These are phyloP conservation scores for Escallonia rubra DNA, from an alignment of 129 eudicot species.

Conservation along the genomic window DNA sequence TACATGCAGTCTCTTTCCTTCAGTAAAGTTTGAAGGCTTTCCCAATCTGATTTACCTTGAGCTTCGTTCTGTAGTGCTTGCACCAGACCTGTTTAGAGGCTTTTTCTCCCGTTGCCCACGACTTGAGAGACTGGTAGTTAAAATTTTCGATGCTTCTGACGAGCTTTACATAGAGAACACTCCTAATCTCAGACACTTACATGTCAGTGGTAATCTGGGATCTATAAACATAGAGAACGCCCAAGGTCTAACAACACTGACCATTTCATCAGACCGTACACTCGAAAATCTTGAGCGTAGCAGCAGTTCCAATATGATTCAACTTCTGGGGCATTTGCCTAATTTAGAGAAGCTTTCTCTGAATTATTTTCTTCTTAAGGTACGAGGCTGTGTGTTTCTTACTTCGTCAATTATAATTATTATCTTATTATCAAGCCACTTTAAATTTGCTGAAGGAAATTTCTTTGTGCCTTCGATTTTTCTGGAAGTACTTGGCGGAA, in stretches of 20 bases:
- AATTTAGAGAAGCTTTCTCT: background rate
- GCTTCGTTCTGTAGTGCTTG: background rate
- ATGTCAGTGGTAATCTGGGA: background rate
- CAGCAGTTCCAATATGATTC: background rate
- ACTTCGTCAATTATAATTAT: background rate
- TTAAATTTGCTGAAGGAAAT: background rate
- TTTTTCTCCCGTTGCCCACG: background rate
- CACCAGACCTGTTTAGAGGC: background rate
- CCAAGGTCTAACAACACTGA: background rate
- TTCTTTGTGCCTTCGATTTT: background rate
- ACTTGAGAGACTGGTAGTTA: background rate
- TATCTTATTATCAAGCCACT: background rate
- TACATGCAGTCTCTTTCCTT: background rate
- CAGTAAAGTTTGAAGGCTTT: background rate
- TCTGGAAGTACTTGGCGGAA: constrained; percentile 1
- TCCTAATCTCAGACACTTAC: background rate
- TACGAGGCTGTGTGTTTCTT: background rate
- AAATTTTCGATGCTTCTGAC: background rate
- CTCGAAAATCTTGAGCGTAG: background rate
- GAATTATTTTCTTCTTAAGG: background rate
- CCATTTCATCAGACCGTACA: background rate
- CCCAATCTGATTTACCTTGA: background rate
- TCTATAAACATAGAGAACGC: background rate
- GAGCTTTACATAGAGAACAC: background rate
- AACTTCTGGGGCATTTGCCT: background rate